These are phyloP conservation scores for Fusarium xyrophilum DNA, from an alignment of 2,329 filamentous ascomycete species.

Conservation along the genomic window DNA sequence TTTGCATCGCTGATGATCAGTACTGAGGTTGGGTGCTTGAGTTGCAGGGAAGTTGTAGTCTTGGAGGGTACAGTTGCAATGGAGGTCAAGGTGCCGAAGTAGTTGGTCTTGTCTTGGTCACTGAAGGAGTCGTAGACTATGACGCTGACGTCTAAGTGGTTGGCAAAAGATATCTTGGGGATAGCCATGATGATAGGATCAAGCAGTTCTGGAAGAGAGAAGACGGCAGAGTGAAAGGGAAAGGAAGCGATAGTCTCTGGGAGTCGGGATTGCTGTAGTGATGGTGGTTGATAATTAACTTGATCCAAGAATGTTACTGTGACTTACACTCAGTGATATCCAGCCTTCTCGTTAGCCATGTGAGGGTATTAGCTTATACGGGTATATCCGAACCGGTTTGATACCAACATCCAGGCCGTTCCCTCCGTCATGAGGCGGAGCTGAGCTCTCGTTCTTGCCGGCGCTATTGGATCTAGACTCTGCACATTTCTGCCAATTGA, in stretches of 20 bases:
- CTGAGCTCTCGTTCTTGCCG: neutral
- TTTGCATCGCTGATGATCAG: neutral
- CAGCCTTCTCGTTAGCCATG: neutral
- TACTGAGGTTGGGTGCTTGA: neutral
- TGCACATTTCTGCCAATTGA: neutral
- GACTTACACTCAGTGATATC: too few relatives aligned
- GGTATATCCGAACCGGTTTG: neutral
- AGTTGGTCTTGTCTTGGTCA: neutral
- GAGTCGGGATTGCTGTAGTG: rapidly evolving
- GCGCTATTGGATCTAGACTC: neutral
- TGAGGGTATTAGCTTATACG: neutral
- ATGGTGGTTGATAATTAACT: neutral
- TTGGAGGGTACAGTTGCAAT: neutral
- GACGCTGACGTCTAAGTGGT: neutral
- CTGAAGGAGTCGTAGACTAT: neutral
- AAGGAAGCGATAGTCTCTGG: rapidly evolving
- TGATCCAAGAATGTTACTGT: neutral
- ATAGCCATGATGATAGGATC: neutral
- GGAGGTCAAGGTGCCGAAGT: neutral
- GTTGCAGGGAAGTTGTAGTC: neutral
- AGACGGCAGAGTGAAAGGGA: rapidly evolving
- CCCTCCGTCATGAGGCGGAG: neutral
- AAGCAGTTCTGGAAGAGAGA: neutral
- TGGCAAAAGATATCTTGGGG: neutral
- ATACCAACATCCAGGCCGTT: neutral